Evolutionary conservation across 2,329 filamentous ascomycete genomes (phyloP), one percentile per base, ranked within the genome.

Genomic region (Phyllosticta citribraziliensis): DNA sequence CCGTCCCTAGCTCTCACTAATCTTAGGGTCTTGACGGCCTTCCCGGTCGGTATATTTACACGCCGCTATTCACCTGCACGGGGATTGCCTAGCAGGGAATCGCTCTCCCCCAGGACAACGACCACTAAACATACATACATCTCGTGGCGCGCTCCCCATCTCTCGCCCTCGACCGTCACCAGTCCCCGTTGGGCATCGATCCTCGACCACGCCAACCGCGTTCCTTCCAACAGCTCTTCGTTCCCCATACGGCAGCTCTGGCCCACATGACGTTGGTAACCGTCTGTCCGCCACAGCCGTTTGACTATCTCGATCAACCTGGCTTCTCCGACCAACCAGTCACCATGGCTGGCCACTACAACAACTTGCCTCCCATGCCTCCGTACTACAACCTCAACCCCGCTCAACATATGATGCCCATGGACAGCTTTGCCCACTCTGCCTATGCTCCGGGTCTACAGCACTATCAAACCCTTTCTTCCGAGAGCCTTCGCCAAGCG

Each of bases 271-370:
- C 52, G 52, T 53, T 53, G 52, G 52, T 53, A 27, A 53, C 52
- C 52, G 52, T 53, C 20, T 24, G 20, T 5, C 52, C 52, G 52
- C 24, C 52, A 27, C 52, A 52, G 27, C 58, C 54, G 51, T 52
- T 47, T 47, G 40, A 47, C 40, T 47, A 47, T 47, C 40, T 47
- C 40, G 40, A 47, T 47, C 40, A 47, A 47, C 40, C 40, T 47
- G 40, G 40, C 40, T 47, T 47, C 40, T 47, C 40, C 40, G n/a
- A 47, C 40, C 40, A 47, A 47, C 40, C 14, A 47, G 40, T 47
- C 68, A 66, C 64, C 64, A 74, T 74, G 73, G 73, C 72, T 69
- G 71, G 71, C 63, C 73, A 71, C 65, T 74, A 74, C 64, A 69
- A 68, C 62, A 65, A 70, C 30, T 68, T 71, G 56, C 69, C 70